phyloP scores from a whole-genome alignment of 352 stramenopile species.

The Phytophthora constricta region DNA sequence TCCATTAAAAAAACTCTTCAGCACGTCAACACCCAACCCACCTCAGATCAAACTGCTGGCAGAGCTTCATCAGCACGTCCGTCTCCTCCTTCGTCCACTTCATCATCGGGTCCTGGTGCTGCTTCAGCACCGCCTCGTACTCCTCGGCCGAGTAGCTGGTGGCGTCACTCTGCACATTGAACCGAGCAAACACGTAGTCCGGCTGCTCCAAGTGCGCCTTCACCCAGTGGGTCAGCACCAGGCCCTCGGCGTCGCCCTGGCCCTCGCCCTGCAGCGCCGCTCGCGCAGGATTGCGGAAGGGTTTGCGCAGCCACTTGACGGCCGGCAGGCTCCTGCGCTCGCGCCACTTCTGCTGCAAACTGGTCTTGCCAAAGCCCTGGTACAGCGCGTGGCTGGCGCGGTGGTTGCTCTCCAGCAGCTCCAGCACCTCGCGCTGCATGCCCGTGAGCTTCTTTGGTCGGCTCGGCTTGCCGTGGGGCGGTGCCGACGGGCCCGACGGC shows the following conservation, averaged over 20 bases:
- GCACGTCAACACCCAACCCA: conserved; percentile 11
- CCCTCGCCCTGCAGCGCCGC: conserved; percentile 49
- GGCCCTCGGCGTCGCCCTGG: conserved; percentile 34
- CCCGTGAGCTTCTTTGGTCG: conserved; percentile 68
- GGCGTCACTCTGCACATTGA: conserved; percentile 66
- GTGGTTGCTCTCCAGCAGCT: conserved; percentile 68
- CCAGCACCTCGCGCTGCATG: conserved; percentile 73
- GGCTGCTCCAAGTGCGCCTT: conserved; percentile 61
- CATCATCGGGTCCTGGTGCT: conserved; percentile 54
- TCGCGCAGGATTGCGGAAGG: conserved; percentile 65
- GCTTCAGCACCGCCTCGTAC: conserved; percentile 48
- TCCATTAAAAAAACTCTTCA: too few relatives aligned
- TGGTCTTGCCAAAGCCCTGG: conserved; percentile 63
- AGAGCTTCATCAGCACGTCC: conserved; percentile 58
- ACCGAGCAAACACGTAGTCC: conserved; percentile 75
- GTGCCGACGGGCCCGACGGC: conserved; percentile 37
- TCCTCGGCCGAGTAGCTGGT: conserved; percentile 61
- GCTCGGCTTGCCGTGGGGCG: conserved; percentile 25
- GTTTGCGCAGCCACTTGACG: conserved; percentile 70
- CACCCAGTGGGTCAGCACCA: conserved; percentile 69
- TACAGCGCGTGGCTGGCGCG: conserved; percentile 68
- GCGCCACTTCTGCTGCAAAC: conserved; percentile 72
- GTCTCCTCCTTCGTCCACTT: conserved; percentile 76
- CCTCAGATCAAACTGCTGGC: conserved; percentile 60
- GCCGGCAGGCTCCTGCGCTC: conserved; percentile 51